These are phyloP conservation scores for Volutella citrinella DNA, from an alignment of 2,329 filamentous ascomycete species.

Conservation along the genomic window DNA sequence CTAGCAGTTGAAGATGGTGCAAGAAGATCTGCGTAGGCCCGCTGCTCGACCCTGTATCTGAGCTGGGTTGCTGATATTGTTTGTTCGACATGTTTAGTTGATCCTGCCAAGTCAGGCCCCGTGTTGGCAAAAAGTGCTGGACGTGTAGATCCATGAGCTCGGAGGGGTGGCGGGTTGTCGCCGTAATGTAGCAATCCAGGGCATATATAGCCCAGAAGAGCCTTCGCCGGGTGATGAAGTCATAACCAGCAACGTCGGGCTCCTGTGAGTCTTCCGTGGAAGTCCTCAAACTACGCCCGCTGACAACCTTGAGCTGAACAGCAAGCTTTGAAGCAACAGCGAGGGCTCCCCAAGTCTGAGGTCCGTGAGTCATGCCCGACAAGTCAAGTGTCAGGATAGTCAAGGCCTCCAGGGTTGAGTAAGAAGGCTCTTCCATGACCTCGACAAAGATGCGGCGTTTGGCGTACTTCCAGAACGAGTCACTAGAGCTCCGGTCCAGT, in stretches of 20 bases:
- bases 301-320: background rate
- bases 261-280: background rate
- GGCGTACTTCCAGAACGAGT: slow-evolving; percentile 11
- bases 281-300: background rate
- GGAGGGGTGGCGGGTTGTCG: slow-evolving; percentile 5
- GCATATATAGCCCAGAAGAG: slow-evolving; percentile 11
- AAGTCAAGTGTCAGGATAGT: slow-evolving; percentile 8
- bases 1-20: too few species aligned
- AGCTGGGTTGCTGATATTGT: too few species aligned
- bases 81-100: background rate
- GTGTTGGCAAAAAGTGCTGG: slow-evolving; percentile 1
- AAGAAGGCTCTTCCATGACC: slow-evolving; percentile 8
- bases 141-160: slow-evolving; percentile 1
- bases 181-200: slow-evolving; percentile 8
- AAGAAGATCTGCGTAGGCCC: too few species aligned
- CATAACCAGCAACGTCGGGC: background rate
- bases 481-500: slow-evolving; percentile 1
- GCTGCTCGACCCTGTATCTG: too few species aligned
- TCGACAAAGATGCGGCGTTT: slow-evolving; percentile 8
- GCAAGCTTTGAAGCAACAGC: slow-evolving; percentile 8
- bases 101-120: slow-evolving; percentile 1
- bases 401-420: slow-evolving; percentile 5
- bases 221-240: background rate
- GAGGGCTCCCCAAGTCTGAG: slow-evolving; percentile 6
- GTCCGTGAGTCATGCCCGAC: slow-evolving; percentile 10